phyloP scores from a whole-genome alignment of 371 early-diverging fungal genomes.

The Phascolomyces articulosus region DNA sequence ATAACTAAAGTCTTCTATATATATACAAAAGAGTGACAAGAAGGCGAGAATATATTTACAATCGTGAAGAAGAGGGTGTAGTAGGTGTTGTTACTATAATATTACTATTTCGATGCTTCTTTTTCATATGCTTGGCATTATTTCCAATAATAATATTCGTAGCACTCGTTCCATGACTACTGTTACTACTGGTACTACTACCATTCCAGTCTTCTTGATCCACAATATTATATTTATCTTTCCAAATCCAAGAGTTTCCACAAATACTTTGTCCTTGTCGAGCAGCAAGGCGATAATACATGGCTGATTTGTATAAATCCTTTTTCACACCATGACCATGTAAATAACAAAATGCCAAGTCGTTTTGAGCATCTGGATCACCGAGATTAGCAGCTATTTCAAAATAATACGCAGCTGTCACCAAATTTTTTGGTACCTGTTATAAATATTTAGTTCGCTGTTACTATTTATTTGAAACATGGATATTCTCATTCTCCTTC shows the following conservation, averaged over 20 bases:
- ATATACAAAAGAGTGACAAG: no score
- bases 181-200: not conserved
- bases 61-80: not conserved
- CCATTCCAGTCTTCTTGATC: slow-evolving; percentile 17
- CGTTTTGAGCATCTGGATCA: slow-evolving; percentile 90
- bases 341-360: slow-evolving; percentile 79
- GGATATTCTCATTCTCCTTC: no score
- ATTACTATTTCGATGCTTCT: no score
- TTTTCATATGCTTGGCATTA: no score
- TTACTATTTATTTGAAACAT: no score
- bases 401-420: slow-evolving; percentile 86
- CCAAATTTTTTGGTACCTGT: slow-evolving; percentile 74
- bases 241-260: slow-evolving; percentile 94
- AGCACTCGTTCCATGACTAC: not conserved
- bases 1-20: no score
- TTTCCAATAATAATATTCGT: no score
- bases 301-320: slow-evolving; percentile 81
- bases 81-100: no score
- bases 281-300: slow-evolving; percentile 88
- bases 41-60: not conserved
- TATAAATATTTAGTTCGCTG: no score
- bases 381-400: slow-evolving; percentile 89
- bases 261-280: slow-evolving; percentile 82
- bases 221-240: slow-evolving; percentile 71
- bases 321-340: slow-evolving; percentile 87